A percentile compares a stretch with the other conserved stretches of the same genome.
phyloP scores from a whole-genome alignment of 768 basidiomycete genomes.

The Sarcomyxa edulis region DNA sequence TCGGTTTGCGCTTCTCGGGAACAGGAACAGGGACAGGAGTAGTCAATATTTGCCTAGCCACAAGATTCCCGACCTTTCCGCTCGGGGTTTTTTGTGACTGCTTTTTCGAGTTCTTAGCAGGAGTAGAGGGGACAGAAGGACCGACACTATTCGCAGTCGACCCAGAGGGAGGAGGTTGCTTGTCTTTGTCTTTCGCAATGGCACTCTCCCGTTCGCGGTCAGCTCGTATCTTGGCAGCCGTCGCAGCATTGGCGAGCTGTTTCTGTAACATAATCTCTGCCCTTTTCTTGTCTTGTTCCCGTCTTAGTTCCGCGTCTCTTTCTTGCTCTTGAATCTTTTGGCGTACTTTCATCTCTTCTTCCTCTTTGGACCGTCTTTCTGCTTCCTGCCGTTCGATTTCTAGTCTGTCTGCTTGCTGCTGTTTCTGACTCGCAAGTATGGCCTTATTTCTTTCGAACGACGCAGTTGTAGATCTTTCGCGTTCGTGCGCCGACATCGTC shows the following conservation, averaged over 20 bases:
- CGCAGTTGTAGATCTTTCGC: too few relatives aligned
- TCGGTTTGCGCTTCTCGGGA: too few relatives aligned
- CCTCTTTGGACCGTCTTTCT: not conserved
- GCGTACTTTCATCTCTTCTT: slow-evolving; percentile 15
- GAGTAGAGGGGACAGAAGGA: not conserved
- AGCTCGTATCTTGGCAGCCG: slow-evolving; percentile 20
- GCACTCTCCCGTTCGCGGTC: slow-evolving; percentile 13
- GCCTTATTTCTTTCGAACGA: too few relatives aligned
- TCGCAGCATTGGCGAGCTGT: slow-evolving; percentile 20
- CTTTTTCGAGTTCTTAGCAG: not conserved
- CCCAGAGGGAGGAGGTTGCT: not conserved
- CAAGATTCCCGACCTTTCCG: not conserved
- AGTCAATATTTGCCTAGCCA: not conserved
- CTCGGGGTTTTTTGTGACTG: not conserved
- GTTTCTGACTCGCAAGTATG: too few relatives aligned
- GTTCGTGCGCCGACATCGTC: too few relatives aligned
- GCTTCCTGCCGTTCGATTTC: too few relatives aligned
- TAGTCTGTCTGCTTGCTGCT: too few relatives aligned
- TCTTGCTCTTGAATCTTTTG: slow-evolving; percentile 9
- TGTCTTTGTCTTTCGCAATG: too few relatives aligned
- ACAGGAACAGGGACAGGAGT: too few relatives aligned
- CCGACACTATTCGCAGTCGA: not conserved
- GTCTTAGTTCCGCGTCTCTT: slow-evolving; percentile 23
- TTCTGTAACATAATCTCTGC: slow-evolving; percentile 23
- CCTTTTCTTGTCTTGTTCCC: slow-evolving; percentile 23